These are phyloP conservation scores for Xylaria intraflava DNA, from an alignment of 495 filamentous ascomycete species.

Conservation along the genomic window DNA sequence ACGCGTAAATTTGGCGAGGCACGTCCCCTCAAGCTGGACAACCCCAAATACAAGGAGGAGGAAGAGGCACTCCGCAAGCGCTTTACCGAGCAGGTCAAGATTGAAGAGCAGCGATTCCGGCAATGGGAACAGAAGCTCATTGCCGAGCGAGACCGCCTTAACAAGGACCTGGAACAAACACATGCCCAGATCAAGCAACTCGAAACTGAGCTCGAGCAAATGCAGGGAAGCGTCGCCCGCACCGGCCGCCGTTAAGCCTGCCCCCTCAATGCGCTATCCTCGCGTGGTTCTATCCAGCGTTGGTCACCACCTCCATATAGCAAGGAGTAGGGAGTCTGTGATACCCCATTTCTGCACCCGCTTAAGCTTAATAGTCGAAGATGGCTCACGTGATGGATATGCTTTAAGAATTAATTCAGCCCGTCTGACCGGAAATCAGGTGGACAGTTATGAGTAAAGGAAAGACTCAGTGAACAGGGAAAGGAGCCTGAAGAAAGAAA, in stretches of 20 bases:
- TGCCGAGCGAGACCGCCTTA: conserved; percentile 91
- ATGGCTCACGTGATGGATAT: conserved; percentile 9
- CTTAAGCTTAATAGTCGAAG: conserved; percentile 9
- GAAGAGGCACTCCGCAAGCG: conserved; percentile 96
- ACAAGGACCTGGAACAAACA: conserved; percentile 97
- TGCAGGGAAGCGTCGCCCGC: conserved; percentile 88
- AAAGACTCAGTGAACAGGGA: background rate
- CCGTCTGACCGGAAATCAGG: conserved; percentile 1
- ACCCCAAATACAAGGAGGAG: conserved; percentile 99
- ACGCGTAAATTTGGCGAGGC: conserved; percentile 98
- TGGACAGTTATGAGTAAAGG: background rate
- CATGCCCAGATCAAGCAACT: conserved; percentile 96
- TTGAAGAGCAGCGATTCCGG: conserved; percentile 97
- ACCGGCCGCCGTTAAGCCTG: conserved; percentile 85
- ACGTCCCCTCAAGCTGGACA: conserved; percentile 92
- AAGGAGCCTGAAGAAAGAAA: background rate
- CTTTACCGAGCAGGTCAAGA: conserved; percentile 99
- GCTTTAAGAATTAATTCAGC: conserved; percentile 5
- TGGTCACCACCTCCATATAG: conserved; percentile 17
- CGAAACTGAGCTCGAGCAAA: conserved; percentile 82
- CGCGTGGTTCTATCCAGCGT: conserved; percentile 16
- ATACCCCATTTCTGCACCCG: conserved; percentile 7
- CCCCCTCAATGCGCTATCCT: conserved; percentile 15
- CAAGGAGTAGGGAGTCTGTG: conserved; percentile 24
- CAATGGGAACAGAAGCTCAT: conserved; percentile 99